phyloP scores from a whole-genome alignment of 495 filamentous ascomycete species.

The Penicillium tannophilum region DNA sequence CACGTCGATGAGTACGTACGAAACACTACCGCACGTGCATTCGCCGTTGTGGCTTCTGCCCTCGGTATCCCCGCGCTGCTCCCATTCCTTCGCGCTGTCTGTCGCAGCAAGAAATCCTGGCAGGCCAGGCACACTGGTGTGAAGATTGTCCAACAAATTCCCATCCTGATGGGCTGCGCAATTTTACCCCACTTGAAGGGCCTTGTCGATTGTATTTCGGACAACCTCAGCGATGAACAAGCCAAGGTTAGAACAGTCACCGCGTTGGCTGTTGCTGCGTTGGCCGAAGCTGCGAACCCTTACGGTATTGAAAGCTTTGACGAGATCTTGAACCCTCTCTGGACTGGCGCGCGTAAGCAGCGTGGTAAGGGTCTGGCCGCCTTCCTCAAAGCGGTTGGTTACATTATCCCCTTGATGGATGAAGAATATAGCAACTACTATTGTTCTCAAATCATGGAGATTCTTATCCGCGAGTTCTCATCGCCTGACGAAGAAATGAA shows the following conservation, averaged over 20 bases:
- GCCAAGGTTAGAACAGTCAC: constrained; percentile 97
- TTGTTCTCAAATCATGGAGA: constrained; percentile 98
- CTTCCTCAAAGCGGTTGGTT: constrained; percentile 96
- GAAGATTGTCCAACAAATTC: constrained; percentile 98
- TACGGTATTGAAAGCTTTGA: constrained; percentile 99
- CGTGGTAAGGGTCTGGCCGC: constrained; percentile 94
- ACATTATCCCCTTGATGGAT: constrained; percentile 99
- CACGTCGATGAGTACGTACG: constrained; percentile 99
- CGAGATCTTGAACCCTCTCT: constrained; percentile 93
- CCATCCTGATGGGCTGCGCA: constrained; percentile 98
- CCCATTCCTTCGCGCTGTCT: constrained; percentile 93
- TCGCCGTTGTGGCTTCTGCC: constrained; percentile 95
- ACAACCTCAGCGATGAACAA: constrained; percentile 96
- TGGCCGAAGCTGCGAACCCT: constrained; percentile 95
- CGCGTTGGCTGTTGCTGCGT: constrained; percentile 88
- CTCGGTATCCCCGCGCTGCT: constrained; percentile 94
- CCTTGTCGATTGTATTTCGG: constrained; percentile 93
- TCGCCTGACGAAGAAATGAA: constrained; percentile 99
- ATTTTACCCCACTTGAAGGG: constrained; percentile 95
- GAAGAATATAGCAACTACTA: constrained; percentile 99
- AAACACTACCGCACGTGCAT: constrained; percentile 96
- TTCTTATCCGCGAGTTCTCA: constrained; percentile 91
- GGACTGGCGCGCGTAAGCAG: constrained; percentile 94
- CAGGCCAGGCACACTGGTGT: constrained; percentile 98
- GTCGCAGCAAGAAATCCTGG: constrained; percentile 98